phyloP scores from a whole-genome alignment of 2,329 filamentous ascomycete genomes.

The Arthroderma uncinatum region DNA sequence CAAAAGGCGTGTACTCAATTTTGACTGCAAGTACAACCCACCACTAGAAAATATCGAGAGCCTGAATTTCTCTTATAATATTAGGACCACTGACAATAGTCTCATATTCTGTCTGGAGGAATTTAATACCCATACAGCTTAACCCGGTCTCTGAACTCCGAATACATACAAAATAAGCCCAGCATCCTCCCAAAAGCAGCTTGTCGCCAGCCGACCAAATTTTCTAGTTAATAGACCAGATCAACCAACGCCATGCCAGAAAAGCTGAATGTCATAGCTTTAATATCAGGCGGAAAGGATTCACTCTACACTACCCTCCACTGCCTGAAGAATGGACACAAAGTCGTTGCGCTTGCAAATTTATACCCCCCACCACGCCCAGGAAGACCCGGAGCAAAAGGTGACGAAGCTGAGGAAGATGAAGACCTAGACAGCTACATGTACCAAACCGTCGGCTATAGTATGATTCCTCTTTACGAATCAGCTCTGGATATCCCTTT shows the following conservation, averaged over 20 bases:
- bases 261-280: conserved; percentile 63
- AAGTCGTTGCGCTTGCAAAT: conserved; percentile 79
- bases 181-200: no score
- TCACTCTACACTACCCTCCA: conserved; percentile 89
- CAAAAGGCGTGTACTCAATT: background rate
- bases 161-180: no score
- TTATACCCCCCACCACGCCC: conserved; percentile 50
- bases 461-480: conserved; percentile 73
- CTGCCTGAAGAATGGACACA: conserved; percentile 75
- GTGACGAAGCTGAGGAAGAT: conserved; percentile 34
- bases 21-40: no score
- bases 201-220: background rate
- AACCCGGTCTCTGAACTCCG: no score
- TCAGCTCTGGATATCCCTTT: conserved; percentile 68
- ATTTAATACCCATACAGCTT: no score
- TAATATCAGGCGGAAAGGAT: conserved; percentile 95
- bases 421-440: conserved; percentile 91
- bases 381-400: conserved; percentile 9
- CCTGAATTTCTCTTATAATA: no score
- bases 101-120: no score
- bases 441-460: conserved; percentile 96
- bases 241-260: conserved; percentile 9
- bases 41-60: no score
- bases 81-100: no score
- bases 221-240: background rate